Evolutionary conservation across 306 rosid genomes (phyloP).

Genomic region (Rubus idaeus): DNA sequence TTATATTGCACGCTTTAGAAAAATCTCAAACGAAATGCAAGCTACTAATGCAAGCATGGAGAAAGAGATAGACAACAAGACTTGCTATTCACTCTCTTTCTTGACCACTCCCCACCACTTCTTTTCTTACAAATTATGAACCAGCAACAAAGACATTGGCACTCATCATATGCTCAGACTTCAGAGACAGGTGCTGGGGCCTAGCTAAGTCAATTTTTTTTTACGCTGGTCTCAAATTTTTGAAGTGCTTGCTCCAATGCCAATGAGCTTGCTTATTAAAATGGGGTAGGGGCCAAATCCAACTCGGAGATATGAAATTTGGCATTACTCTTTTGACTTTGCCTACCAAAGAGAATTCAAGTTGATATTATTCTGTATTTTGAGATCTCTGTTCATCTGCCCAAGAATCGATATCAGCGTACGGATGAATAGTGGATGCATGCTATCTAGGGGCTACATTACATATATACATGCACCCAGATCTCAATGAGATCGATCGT

Average conservation of each 20-base stretch:
- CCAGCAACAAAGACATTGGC: neutral
- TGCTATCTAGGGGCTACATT: conserved; percentile 1
- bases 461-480: neutral
- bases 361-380: neutral
- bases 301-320: conserved; percentile 24
- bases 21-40: neutral
- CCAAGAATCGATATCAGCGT: neutral
- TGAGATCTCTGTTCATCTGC: neutral
- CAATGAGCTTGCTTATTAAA: neutral
- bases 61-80: neutral
- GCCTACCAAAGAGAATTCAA: conserved; percentile 26
- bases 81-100: neutral
- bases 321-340: conserved; percentile 33
- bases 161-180: neutral
- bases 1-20: conserved; percentile 18
- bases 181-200: neutral
- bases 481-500: neutral
- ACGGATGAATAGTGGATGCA: conserved; percentile 4
- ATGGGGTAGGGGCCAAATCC: conserved; percentile 13
- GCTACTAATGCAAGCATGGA: conserved; percentile 9
- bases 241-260: neutral
- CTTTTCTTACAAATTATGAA: conserved; percentile 3
- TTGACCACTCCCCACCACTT: neutral
- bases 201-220: neutral
- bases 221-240: neutral